A percentile compares a stretch with the other conserved stretches of the same genome.
phyloP scores from a whole-genome alignment of 2,329 filamentous ascomycete genomes.

The Sphaceloma murrayae region DNA sequence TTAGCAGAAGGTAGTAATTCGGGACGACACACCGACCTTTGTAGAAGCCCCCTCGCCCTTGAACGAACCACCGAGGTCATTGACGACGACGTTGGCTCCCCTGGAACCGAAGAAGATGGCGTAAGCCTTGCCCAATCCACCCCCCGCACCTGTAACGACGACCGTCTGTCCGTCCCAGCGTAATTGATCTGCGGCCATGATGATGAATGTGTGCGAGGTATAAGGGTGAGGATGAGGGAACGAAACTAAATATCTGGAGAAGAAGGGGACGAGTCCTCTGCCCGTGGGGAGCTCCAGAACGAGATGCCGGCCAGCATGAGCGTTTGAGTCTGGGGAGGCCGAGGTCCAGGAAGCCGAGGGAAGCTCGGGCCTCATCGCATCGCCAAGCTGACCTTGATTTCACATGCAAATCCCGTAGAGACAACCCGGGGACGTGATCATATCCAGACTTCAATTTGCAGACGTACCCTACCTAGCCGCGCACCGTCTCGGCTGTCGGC shows the following conservation, averaged over 20 bases:
- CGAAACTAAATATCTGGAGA: constrained; percentile 4
- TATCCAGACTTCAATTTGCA: background rate
- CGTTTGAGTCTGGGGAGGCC: constrained; percentile 14
- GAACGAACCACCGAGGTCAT: constrained; percentile 87
- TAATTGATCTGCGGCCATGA: constrained; percentile 32
- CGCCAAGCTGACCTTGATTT: constrained; percentile 5
- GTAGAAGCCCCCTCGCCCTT: constrained; percentile 82
- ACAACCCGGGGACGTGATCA: background rate
- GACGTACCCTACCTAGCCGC: constrained; percentile 1
- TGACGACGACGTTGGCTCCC: constrained; percentile 91
- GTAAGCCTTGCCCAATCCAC: constrained; percentile 73
- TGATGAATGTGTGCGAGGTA: constrained; percentile 11
- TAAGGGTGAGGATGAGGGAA: constrained; percentile 11
- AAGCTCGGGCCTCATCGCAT: background rate
- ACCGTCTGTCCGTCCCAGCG: constrained; percentile 83
- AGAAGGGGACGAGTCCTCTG: background rate
- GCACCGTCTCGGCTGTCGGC: constrained; percentile 5
- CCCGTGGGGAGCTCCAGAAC: constrained; percentile 10
- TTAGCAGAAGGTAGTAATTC: background rate
- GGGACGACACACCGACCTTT: constrained; percentile 52
- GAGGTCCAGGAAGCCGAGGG: constrained; percentile 15
- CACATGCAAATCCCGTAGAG: constrained; percentile 12
- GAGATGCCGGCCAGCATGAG: constrained; percentile 4
- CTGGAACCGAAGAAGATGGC: constrained; percentile 82
- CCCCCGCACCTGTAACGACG: constrained; percentile 78